Evolutionary conservation across 257 asterid species (phyloP).

Genomic region (Verbascum thapsus): DNA sequence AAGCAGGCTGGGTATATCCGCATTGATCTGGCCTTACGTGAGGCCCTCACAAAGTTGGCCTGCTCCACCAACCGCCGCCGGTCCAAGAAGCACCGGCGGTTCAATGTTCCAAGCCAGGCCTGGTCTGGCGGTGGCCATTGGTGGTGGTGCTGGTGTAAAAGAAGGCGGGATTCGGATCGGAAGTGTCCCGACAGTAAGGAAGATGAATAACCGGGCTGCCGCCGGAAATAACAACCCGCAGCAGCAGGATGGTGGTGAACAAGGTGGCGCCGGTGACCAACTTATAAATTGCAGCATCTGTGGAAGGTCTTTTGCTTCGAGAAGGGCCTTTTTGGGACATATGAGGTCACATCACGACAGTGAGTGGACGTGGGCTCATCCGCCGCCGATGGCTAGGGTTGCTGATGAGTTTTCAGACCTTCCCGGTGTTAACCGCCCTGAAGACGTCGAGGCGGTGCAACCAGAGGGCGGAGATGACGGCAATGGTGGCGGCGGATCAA

Average conservation of each 20-base stretch:
- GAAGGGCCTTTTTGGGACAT: slow-evolving; percentile 39
- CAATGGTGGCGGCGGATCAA: neutral
- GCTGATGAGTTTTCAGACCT: slow-evolving; percentile 41
- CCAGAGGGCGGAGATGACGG: too few species aligned
- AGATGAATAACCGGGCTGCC: too few species aligned
- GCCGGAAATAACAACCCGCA: too few species aligned
- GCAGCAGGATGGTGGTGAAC: neutral
- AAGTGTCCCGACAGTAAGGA: too few species aligned
- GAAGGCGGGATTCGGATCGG: neutral
- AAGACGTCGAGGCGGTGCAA: too few species aligned
- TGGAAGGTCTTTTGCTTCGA: slow-evolving; percentile 9
- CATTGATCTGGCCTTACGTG: too few species aligned
- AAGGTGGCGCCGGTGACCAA: neutral
- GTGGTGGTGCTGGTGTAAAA: neutral
- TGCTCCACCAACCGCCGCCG: too few species aligned
- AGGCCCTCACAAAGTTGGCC: too few species aligned
- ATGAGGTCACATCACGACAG: slow-evolving; percentile 47
- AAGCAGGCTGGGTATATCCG: too few species aligned
- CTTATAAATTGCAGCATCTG: slow-evolving; percentile 29
- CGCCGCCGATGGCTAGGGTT: slow-evolving; percentile 38
- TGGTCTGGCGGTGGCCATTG: too few species aligned
- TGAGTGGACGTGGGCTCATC: slow-evolving; percentile 44
- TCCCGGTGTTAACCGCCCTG: neutral
- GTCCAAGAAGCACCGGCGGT: too few species aligned
- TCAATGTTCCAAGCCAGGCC: too few species aligned